Base-by-base conservation (phyloP, 2,329 filamentous ascomycete genomes). In the Aspergillus ruber region DNA sequence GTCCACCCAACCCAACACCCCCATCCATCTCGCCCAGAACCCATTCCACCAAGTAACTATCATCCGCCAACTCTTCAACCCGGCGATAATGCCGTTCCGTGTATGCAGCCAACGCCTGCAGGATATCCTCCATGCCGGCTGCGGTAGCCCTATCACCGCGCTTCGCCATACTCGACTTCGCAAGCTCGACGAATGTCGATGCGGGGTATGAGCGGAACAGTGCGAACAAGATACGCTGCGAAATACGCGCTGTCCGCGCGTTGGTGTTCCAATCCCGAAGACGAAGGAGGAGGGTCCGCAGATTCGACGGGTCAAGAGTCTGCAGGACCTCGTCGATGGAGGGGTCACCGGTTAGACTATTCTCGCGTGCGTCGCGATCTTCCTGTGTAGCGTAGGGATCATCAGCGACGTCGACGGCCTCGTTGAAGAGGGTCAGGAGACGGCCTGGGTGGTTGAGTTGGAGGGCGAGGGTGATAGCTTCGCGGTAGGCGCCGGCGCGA, bases 201-300 rank as follows among this genome's bases (percentile, higher is more conserved):
- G 88, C 86, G 1, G 90, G 86, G 61, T 95, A 95, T 50, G 83
- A 86, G 55, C 83, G 82, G 44, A 95, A 82, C 6, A 98, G 64
- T 1, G 86, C 82, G 74, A 83, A 86, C 6, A 98, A 72, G 12
- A 98, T 84, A 29, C 85, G 82, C 69, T 98, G 93, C 1, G 93
- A 87, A 1, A 97, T 83, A 4, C 84, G 80, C 1, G 90, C 85
- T 3, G 89, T 95, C 51, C 88, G 80, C 0, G 89, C 90, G 59
- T 97, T 97, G 4, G 93, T 95, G 65, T 98, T 98, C 93, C 93
- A 98, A 70, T 98, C 93, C 41, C 94, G 80, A 40, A 96, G 71
- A 49, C 93, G 79, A 33, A 91, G 75, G 0, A 98, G 78, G 12
- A 98, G 78, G 6, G 82, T 76, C 69, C 88, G 94, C 12, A 98